Percentiles rank a stretch among this genome's conserved stretches.
These are phyloP conservation scores for Veloboletus limbatus DNA, from an alignment of 1,284 basidiomycete species.

Conservation along the genomic window DNA sequence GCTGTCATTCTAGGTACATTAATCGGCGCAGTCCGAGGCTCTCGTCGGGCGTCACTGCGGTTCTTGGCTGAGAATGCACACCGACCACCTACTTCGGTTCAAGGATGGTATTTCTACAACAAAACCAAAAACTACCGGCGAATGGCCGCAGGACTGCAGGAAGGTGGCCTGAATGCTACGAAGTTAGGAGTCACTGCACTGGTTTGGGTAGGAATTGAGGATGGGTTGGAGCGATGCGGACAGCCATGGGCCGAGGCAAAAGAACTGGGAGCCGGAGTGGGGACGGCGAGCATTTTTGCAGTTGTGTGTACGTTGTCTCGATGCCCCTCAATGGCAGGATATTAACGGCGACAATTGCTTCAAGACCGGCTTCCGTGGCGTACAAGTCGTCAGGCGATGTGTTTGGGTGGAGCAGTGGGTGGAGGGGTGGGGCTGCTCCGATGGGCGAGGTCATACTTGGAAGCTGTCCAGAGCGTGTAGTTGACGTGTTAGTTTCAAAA, in stretches of 20 bases:
- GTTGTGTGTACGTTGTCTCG: slow-evolving; percentile 53
- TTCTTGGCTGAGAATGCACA: slow-evolving; percentile 70
- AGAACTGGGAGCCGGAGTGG: slow-evolving; percentile 64
- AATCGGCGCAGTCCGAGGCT: slow-evolving; percentile 71
- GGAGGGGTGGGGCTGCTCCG: slow-evolving; percentile 50
- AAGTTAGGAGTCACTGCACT: slow-evolving; percentile 55
- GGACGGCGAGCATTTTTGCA: slow-evolving; percentile 58
- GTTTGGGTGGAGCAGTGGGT: slow-evolving; percentile 55
- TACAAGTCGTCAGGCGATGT: slow-evolving; percentile 45
- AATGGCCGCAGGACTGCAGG: slow-evolving; percentile 68
- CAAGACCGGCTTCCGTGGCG: slow-evolving; percentile 62
- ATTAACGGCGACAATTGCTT: neutral
- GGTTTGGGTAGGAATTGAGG: slow-evolving; percentile 70
- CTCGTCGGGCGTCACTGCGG: slow-evolving; percentile 53
- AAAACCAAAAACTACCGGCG: slow-evolving; percentile 90
- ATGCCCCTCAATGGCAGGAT: neutral
- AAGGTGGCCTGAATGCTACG: slow-evolving; percentile 56
- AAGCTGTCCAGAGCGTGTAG: slow-evolving; percentile 21
- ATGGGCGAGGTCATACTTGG: slow-evolving; percentile 41
- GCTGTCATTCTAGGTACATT: slow-evolving; percentile 60
- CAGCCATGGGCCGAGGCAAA: slow-evolving; percentile 43
- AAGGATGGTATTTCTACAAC: slow-evolving; percentile 90
- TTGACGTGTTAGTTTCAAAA: neutral
- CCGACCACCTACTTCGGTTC: slow-evolving; percentile 73
- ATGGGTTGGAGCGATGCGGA: slow-evolving; percentile 51